These are phyloP conservation scores for Cladophialophora immunda DNA, from an alignment of 2,329 filamentous ascomycete genomes.

Conservation along the genomic window DNA sequence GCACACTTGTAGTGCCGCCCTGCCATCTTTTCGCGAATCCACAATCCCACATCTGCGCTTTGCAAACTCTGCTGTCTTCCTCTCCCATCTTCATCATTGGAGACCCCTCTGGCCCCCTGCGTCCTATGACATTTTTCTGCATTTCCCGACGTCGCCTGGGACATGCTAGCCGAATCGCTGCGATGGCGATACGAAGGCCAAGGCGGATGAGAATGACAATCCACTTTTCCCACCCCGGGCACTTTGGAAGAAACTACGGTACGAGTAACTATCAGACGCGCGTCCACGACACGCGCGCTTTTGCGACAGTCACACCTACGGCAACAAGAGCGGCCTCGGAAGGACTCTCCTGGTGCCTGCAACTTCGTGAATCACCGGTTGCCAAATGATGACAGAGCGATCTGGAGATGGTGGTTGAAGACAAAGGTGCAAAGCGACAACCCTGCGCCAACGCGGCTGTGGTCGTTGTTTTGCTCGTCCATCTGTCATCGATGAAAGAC, in stretches of 20 bases:
- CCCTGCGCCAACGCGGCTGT: constrained; percentile 29
- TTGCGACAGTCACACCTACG: background rate
- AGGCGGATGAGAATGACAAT: background rate
- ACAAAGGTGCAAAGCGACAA: constrained; percentile 21
- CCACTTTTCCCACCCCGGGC: background rate
- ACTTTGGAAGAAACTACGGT: background rate
- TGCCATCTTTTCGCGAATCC: constrained; percentile 3
- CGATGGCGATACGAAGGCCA: constrained; percentile 2
- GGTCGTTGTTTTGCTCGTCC: constrained; percentile 26
- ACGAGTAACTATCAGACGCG: background rate
- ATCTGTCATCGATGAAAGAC: constrained; percentile 52
- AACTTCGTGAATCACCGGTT: background rate
- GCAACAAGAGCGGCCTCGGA: background rate
- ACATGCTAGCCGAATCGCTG: background rate
- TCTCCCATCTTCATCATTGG: background rate
- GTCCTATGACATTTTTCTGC: background rate
- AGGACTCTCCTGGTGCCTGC: background rate
- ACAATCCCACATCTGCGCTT: constrained; percentile 7
- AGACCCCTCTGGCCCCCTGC: background rate
- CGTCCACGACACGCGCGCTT: background rate
- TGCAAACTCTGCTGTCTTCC: constrained; percentile 1
- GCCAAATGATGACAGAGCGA: constrained; percentile 50
- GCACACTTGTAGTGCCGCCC: background rate
- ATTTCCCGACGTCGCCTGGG: background rate
- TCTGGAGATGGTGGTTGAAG: constrained; percentile 35